Conservation (phyloP, 768 basidiomycete species). For the Serendipita indica region DNA sequence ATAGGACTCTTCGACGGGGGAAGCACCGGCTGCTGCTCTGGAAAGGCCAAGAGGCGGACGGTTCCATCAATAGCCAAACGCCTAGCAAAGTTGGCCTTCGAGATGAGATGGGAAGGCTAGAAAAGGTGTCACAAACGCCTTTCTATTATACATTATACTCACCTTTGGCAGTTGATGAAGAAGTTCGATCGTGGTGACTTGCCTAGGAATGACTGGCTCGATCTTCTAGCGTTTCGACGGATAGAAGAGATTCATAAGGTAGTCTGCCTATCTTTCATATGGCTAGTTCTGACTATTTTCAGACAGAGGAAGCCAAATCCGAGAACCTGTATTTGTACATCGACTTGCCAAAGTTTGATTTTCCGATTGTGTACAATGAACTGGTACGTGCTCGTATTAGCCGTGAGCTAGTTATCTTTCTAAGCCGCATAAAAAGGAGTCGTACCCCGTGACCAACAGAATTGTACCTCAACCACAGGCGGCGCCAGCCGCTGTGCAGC, state of each 20-base stretch:
- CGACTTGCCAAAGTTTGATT: constrained; percentile 91
- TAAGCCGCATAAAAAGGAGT: constrained; percentile 9
- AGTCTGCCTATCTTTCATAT: constrained; percentile 19
- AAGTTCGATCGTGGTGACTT: constrained; percentile 93
- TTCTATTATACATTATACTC: neutral
- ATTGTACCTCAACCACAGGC: neutral
- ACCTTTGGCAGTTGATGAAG: constrained; percentile 44
- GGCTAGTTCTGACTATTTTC: constrained; percentile 7
- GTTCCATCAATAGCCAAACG: constrained; percentile 62
- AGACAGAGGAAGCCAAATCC: constrained; percentile 86
- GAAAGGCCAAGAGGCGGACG: constrained; percentile 75
- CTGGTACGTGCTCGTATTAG: constrained; percentile 35
- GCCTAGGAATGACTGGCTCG: constrained; percentile 89
- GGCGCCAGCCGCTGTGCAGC: neutral
- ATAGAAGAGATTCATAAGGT: constrained; percentile 93
- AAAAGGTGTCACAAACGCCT: constrained; percentile 45
- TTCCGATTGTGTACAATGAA: constrained; percentile 92
- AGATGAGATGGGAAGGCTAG: constrained; percentile 92
- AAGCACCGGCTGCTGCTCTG: constrained; percentile 82
- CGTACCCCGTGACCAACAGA: constrained; percentile 18
- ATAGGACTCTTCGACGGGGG: constrained; percentile 75
- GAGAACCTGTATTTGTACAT: constrained; percentile 92
- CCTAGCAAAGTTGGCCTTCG: constrained; percentile 68
- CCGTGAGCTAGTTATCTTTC: too few relatives aligned
- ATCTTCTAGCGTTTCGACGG: constrained; percentile 81